Percentiles rank a stretch among this genome's conserved stretches.
Evolutionary conservation across 1,139 yeast genomes (phyloP).

Genomic region (Geotrichum bryndzae): DNA sequence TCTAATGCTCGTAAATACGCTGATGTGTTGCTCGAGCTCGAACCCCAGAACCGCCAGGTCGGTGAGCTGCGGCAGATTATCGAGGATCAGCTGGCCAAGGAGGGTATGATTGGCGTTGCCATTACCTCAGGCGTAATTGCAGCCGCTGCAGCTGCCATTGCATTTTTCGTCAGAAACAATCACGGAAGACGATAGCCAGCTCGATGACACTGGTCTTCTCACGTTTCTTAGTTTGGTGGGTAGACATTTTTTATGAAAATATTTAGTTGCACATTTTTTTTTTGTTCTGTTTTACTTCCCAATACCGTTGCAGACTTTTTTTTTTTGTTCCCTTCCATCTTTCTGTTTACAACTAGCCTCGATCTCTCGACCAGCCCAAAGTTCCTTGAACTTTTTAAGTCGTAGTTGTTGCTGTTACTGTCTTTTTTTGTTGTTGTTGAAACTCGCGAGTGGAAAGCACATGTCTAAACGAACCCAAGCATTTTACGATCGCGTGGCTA

Average conservation of each 20-base stretch:
- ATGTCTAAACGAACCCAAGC: slow-evolving; percentile 1
- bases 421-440: background rate
- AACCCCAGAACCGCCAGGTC: slow-evolving; percentile 82
- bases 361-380: background rate
- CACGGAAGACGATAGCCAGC: background rate
- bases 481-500: slow-evolving; percentile 26
- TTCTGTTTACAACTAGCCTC: background rate
- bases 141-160: slow-evolving; percentile 65
- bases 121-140: slow-evolving; percentile 82
- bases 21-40: slow-evolving; percentile 67
- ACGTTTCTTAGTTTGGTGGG: background rate
- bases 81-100: slow-evolving; percentile 77
- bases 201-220: background rate
- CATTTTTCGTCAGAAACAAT: slow-evolving; percentile 45
- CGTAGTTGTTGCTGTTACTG: background rate
- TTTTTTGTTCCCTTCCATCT: background rate
- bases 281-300: background rate
- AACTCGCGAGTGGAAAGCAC: background rate
- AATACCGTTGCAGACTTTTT: background rate
- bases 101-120: slow-evolving; percentile 84
- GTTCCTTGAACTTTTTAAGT: background rate
- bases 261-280: background rate
- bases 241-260: background rate
- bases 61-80: slow-evolving; percentile 63
- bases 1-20: slow-evolving; percentile 80